A percentile compares a stretch with the other conserved stretches of the same genome.
Conservation (phyloP, 805 yeast genomes). For the Cyberlindnera xishuangbannaensis region DNA sequence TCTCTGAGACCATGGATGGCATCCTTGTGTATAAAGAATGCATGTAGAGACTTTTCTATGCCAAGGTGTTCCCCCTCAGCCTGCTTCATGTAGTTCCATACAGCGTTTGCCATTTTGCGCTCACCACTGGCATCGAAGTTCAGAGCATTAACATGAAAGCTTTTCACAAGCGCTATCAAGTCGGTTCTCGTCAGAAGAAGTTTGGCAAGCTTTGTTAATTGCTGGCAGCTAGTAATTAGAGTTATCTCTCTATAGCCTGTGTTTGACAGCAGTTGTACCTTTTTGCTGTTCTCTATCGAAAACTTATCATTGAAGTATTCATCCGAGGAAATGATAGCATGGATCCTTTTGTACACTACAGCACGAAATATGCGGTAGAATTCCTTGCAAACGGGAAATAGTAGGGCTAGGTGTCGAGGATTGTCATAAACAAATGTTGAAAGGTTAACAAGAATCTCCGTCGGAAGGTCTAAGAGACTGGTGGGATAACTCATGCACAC, state of each 20-base stretch:
- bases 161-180: constrained; percentile 3
- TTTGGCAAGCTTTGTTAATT: constrained; percentile 3
- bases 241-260: no score
- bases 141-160: constrained; percentile 6
- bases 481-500: neutral
- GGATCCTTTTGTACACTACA: constrained; percentile 11
- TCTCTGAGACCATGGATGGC: constrained; percentile 1
- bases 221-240: constrained; percentile 4
- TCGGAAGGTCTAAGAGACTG: constrained; percentile 6
- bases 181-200: constrained; percentile 5
- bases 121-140: constrained; percentile 8
- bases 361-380: constrained; percentile 9
- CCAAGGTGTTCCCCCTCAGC: neutral
- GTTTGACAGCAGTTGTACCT: constrained; percentile 1
- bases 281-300: neutral
- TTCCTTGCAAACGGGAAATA: constrained; percentile 11
- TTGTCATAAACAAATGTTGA: constrained; percentile 4
- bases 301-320: constrained; percentile 1
- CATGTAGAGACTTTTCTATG: constrained; percentile 4
- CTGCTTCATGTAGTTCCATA: constrained; percentile 3
- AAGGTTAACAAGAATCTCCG: constrained; percentile 10
- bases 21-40: constrained; percentile 6
- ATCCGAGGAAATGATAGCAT: constrained; percentile 13
- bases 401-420: constrained; percentile 4
- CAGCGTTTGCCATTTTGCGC: constrained; percentile 2